Base-by-base conservation (phyloP, 1,284 basidiomycete species). In the Cutaneotrichosporon spelunceum region DNA sequence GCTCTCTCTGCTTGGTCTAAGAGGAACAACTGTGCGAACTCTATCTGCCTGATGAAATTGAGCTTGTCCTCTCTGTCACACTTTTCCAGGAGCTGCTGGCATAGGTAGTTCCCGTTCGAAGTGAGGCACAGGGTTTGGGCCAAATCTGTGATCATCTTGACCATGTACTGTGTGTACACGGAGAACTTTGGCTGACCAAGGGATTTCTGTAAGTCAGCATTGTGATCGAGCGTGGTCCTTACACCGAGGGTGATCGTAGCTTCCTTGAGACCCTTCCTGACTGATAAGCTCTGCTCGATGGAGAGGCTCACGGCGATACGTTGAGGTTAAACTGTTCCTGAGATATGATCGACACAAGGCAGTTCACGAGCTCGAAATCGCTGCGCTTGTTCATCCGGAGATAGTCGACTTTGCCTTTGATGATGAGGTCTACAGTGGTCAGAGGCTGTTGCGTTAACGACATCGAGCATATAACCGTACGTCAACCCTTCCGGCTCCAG, bases 91-190 rank as follows among this genome's bases (percentile, higher is more conserved):
- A 77, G 66, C 60, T 77, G 75, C 50, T 77, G 75, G 59, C 75
- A 77, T 16, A 77, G 70, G 53, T 77, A 75, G 59, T 77, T 77
- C 24, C 75, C 75, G 49, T 72, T 75, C 30, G 74, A 73, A 14
- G 74, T 75, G 55, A 68, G 73, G 62, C 75, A 77, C n/a, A 77
- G 72, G 4, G 62, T 60, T 47, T 70, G 69, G 10, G 74, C 74
- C 64, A 62, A 71, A 47, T 74, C 74, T 13, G 73, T 65, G 56
- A 75, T 77, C 21, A 69, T 63, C 27, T 59, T 63, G 45, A 70
- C 66, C 13, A 77, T 50, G 24, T 61, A 55, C 42, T 62, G 66
- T 0, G 61, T 64, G 29, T 56, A 45, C 10, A 50, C 56, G 16
- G 55, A 27, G 14, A 58, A 61, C 4, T 54, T 56, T 11, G 66